Evolutionary conservation across 768 basidiomycete genomes (phyloP), one percentile per base, ranked within the genome.

Genomic region (Tylopilus rubrobrunneus): DNA sequence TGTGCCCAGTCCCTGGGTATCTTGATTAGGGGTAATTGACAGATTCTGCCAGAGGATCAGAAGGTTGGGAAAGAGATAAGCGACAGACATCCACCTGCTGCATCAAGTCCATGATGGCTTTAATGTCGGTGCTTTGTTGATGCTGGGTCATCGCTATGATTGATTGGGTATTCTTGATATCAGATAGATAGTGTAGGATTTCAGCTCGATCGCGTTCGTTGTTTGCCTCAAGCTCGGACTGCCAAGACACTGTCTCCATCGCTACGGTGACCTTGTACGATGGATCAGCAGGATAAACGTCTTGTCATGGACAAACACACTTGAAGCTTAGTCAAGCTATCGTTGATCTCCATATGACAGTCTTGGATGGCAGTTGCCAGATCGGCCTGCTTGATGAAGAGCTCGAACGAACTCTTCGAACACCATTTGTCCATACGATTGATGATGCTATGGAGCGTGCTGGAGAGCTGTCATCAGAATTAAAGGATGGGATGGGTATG

Each of bases 171-270:
- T 78, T 74, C 52, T 71, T 62, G 45, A 82, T 74, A 46, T 76
- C 74, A 28, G 76, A 72, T 4, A 83, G 68, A 49, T 71, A 73
- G 19, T 65, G 57, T n/a, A 77, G 41, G 19, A 81, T 60, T 46
- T 81, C 75, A 4, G 63, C 59, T 49, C 77, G 75, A 58, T 83
- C 82, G 12, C 63, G 68, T 52, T 72, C 66, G 8, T 61, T 59
- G 40, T 74, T 77, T 14, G 60, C 60, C 40, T 64, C 61, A 56
- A 80, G 74, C 29, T 76, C 73, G 7, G 63, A 57, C 57, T 81
- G 79, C 82, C 82, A 84, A 8, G 65, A 62, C 42, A 73, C 75
- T 17, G 78, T 72, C 40, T 77, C 78, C 6, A 76, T 59, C 25
- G 76, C 73, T 21, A 80, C 77, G 15, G 67, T 65, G 44, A 84